Base-by-base conservation (phyloP, 2,329 filamentous ascomycete species). In the Zasmidium citrigriseum region DNA sequence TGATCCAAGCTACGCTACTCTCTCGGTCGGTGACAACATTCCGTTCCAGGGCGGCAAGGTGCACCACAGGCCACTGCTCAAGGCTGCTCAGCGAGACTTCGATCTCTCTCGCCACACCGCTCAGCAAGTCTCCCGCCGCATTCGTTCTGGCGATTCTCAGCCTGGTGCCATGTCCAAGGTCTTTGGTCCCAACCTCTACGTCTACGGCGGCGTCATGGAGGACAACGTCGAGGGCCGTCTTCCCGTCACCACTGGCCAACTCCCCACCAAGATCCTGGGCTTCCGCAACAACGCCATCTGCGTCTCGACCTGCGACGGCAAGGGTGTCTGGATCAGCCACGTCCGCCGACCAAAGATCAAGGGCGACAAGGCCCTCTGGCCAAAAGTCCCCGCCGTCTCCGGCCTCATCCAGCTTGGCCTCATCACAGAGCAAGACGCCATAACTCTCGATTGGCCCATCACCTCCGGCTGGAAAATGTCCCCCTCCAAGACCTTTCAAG, bases 281-380 rank as follows among this genome's bases (percentile, higher is more conserved):
- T 66, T 70, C n/a, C 70, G 76, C 7, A 72, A 67, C 38, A 60
- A 63, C 38, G 68, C 68, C 21, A 46, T 71, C 2, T 77, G 76
- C 64, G 64, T 78, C 38, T 68, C 71, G 4, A 75, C 76, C 0
- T 69, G 68, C 38, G 76, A 78, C 48, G 68, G 71, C 46, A 74
- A 73, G 24, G 76, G 75, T 27, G 58, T 78, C 46, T 78, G 76
- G 76, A 74, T 78, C 58, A 76, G 75, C 0, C 76, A 78, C 55
- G 55, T 76, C 7, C 72, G 76, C 20, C 70, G 73, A 4, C 67
- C 74, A 47, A 78, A 77, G 67, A 65, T 65, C 48, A 76, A 74
- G 62, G 60, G 64, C 9, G 76, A 77, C 60, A 63, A 68, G 23
- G 69, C 74, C 20, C 67, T 78, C 7, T 77, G 75, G 75, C 76